Evolutionary conservation across 495 filamentous ascomycete species (phyloP).

Genomic region (Penicillium lagena): DNA sequence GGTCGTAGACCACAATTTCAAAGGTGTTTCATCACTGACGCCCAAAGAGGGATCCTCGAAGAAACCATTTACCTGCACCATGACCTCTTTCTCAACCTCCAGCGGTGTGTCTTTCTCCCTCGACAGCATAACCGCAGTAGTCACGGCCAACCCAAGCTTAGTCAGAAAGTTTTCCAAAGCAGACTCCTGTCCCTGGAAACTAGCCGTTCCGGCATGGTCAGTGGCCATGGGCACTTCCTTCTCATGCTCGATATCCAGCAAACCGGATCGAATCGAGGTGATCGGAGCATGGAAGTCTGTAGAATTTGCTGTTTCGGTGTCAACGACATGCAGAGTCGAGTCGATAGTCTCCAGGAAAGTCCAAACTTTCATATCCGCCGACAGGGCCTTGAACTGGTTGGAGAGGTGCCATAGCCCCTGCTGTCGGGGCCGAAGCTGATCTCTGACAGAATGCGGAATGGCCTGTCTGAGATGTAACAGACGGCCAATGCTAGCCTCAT

Average conservation of each 20-base stretch:
- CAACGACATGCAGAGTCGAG: slow-evolving; percentile 44
- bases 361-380: slow-evolving; percentile 60
- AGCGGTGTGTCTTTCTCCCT: slow-evolving; percentile 34
- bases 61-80: slow-evolving; percentile 55
- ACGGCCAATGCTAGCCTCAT: slow-evolving; percentile 46
- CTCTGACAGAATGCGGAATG: slow-evolving; percentile 42
- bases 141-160: slow-evolving; percentile 39
- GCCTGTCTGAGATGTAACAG: slow-evolving; percentile 49
- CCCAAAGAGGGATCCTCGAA: slow-evolving; percentile 47
- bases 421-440: slow-evolving; percentile 45
- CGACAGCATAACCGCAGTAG: slow-evolving; percentile 34
- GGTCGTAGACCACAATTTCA: slow-evolving; percentile 49
- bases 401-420: slow-evolving; percentile 41
- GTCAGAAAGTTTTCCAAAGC: slow-evolving; percentile 44
- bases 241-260: slow-evolving; percentile 49
- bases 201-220: slow-evolving; percentile 51
- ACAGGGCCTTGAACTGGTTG: slow-evolving; percentile 50
- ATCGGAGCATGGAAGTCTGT: slow-evolving; percentile 48
- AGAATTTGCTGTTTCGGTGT: slow-evolving; percentile 20
- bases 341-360: slow-evolving; percentile 61
- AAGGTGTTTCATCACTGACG: slow-evolving; percentile 31
- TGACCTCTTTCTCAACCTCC: slow-evolving; percentile 43
- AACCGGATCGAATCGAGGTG: slow-evolving; percentile 55
- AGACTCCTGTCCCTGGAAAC: slow-evolving; percentile 48
- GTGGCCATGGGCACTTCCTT: slow-evolving; percentile 50